Percentiles rank a stretch among this genome's conserved stretches.
phyloP scores from a whole-genome alignment of 129 eudicot genomes.

The Flaveria robusta region DNA sequence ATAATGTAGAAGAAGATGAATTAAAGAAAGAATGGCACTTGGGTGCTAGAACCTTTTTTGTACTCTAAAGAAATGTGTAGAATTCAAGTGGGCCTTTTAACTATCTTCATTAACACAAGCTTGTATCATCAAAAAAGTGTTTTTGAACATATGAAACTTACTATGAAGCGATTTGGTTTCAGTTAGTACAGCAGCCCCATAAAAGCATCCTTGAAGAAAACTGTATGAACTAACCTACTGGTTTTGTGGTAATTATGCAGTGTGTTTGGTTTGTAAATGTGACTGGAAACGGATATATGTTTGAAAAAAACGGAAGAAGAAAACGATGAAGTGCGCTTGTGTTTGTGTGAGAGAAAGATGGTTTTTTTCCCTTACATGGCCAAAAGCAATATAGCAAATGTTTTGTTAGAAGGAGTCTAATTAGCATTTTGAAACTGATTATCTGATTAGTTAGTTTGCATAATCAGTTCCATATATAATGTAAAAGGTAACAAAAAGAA shows the following conservation, averaged over 20 bases:
- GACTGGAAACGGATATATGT: not conserved
- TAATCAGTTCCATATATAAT: not conserved
- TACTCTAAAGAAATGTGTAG: not conserved
- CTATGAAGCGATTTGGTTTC: not conserved
- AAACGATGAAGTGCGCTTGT: not conserved
- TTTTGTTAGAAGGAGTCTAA: not conserved
- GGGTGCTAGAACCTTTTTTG: not conserved
- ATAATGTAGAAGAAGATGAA: constrained; percentile 1
- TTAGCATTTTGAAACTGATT: not conserved
- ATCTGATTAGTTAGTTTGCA: not conserved
- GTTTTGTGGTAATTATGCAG: not conserved
- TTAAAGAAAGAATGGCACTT: not conserved
- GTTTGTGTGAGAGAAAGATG: not conserved
- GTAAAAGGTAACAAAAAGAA: not conserved
- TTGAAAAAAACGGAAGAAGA: not conserved
- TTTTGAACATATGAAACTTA: not conserved
- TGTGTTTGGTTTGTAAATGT: not conserved
- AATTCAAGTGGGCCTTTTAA: not conserved
- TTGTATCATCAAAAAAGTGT: not conserved
- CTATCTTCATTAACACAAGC: not conserved
- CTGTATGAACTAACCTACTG: not conserved
- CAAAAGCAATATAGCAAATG: not conserved
- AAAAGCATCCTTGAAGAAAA: not conserved
- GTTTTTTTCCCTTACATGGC: not conserved
- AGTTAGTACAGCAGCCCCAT: not conserved